Evolutionary conservation across 352 stramenopile genomes (phyloP).

Genomic region (Globisporangium irregulare): DNA sequence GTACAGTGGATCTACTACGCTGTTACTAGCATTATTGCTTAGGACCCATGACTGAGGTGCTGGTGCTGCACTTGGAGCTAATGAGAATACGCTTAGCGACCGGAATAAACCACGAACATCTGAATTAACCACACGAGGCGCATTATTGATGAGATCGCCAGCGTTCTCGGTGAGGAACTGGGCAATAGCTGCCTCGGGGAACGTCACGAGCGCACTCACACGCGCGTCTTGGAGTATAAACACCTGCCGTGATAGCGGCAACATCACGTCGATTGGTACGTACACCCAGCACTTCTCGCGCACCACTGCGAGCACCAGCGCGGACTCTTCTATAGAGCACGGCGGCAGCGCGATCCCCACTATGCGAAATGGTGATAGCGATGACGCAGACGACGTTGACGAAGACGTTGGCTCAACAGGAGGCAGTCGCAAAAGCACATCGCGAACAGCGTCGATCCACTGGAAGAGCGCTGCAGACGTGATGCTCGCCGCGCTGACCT

Average conservation of each 20-base stretch:
- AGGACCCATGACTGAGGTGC: not conserved
- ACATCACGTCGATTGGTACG: slow-evolving; percentile 39
- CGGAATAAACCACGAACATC: slow-evolving; percentile 14
- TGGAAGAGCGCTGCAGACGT: slow-evolving; percentile 10
- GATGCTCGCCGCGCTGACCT: not conserved
- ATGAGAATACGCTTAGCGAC: slow-evolving; percentile 21
- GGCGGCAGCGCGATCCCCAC: slow-evolving; percentile 40
- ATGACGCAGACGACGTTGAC: not conserved
- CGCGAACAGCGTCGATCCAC: slow-evolving; percentile 10
- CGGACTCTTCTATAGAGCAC: slow-evolving; percentile 51
- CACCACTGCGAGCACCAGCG: slow-evolving; percentile 32
- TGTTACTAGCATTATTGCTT: not conserved
- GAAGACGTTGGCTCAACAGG: not conserved
- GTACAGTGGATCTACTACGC: slow-evolving; percentile 31
- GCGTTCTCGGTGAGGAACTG: slow-evolving; percentile 15
- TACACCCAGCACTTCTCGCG: slow-evolving; percentile 34
- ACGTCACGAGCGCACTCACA: slow-evolving; percentile 33
- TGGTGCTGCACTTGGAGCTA: not conserved
- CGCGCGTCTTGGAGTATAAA: slow-evolving; percentile 23
- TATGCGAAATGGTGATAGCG: slow-evolving; percentile 13
- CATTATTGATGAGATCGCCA: not conserved
- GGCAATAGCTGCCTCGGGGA: slow-evolving; percentile 18
- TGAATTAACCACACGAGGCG: not conserved
- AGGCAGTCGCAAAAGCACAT: not conserved
- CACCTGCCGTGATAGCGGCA: slow-evolving; percentile 29